These are phyloP conservation scores for Cercospora citrullina DNA, from an alignment of 2,329 filamentous ascomycete species.

Conservation along the genomic window DNA sequence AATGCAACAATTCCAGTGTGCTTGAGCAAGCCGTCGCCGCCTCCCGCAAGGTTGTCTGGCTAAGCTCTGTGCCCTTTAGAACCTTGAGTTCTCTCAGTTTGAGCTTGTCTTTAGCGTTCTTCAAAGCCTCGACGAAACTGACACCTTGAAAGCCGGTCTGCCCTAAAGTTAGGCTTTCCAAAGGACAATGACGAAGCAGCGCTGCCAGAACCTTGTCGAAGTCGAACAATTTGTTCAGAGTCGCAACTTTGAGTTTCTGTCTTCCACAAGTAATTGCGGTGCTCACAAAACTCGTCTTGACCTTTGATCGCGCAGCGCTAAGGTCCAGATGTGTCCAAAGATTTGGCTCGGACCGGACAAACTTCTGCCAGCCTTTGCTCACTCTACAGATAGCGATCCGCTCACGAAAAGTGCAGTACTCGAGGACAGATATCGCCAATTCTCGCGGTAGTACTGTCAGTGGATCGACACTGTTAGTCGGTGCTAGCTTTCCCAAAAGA, in stretches of 20 bases:
- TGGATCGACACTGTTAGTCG: conserved; percentile 51
- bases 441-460: conserved; percentile 57
- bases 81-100: conserved; percentile 27
- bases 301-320: conserved; percentile 44
- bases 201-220: conserved; percentile 43
- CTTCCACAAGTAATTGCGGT: conserved; percentile 45
- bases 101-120: conserved; percentile 16
- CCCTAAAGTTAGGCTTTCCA: conserved; percentile 39
- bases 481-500: conserved; percentile 45
- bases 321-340: conserved; percentile 59
- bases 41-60: conserved; percentile 9
- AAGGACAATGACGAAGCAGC: conserved; percentile 41
- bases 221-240: conserved; percentile 42
- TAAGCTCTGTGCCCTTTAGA: conserved; percentile 23
- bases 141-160: conserved; percentile 31
- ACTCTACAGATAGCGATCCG: conserved; percentile 53
- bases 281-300: conserved; percentile 47
- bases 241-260: conserved; percentile 39
- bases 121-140: conserved; percentile 25
- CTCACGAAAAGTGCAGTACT: conserved; percentile 54
- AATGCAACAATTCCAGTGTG: conserved; percentile 15
- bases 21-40: not conserved
- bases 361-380: conserved; percentile 56
- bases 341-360: conserved; percentile 49
- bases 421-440: conserved; percentile 54